phyloP scores from a whole-genome alignment of 768 basidiomycete genomes.

The Termitomyces sp. region DNA sequence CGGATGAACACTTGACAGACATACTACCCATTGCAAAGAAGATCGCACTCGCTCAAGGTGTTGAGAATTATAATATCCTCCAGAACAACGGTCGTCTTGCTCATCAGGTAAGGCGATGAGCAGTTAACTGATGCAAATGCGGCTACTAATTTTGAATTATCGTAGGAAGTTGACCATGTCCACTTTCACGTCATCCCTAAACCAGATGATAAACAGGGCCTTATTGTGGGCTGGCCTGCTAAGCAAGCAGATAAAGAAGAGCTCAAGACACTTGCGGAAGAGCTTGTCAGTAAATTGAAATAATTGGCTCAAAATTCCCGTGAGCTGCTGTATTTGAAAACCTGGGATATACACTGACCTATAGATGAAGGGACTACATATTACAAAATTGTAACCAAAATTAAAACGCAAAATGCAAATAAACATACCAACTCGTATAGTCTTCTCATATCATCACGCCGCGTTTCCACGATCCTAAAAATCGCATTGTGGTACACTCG shows the following conservation, averaged over 20 bases:
- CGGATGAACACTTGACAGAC: conserved; percentile 79
- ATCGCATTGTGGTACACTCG: background rate
- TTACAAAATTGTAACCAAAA: background rate
- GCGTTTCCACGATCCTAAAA: background rate
- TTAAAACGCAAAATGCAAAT: background rate
- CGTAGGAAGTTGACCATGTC: conserved; percentile 74
- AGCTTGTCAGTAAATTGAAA: conserved; percentile 48
- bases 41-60: conserved; percentile 71
- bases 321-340: background rate
- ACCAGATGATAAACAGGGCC: conserved; percentile 65
- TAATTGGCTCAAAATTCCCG: background rate
- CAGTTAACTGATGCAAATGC: background rate
- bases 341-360: background rate
- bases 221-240: conserved; percentile 79
- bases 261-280: conserved; percentile 50
- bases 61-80: conserved; percentile 83
- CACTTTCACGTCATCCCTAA: conserved; percentile 97
- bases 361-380: background rate
- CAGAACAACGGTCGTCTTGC: conserved; percentile 56
- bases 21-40: conserved; percentile 81
- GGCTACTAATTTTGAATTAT: background rate
- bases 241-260: conserved; percentile 58
- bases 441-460: background rate
- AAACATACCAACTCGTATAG: background rate
- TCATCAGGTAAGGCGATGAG: conserved; percentile 37